Evolutionary conservation across 2,329 filamentous ascomycete species (phyloP), one percentile per base, ranked within the genome.

Genomic region (Aspergillus nomiae): DNA sequence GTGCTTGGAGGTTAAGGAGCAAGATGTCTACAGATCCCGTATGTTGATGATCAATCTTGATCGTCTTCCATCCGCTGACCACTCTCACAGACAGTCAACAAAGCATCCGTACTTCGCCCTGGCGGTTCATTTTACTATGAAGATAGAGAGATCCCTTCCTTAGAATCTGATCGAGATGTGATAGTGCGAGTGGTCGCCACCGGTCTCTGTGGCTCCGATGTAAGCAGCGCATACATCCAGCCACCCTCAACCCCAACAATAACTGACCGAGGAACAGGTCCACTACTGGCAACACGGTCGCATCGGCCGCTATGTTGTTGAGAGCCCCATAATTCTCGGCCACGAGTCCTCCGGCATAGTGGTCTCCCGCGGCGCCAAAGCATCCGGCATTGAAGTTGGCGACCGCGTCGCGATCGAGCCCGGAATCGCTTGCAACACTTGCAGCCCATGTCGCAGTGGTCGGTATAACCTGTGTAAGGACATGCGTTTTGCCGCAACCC

Each of bases 401-500:
- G 91, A 94, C 75, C 84, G 84, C 43, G 91, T 94, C 14, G 89
- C 89, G 2, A 87, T 92, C 76, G 90, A 93, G 78, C 89, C 90
- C 34, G 90, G 90, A 61, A 81, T 89, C 51, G 87, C 89, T 1
- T 92, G 90, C 76, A 85, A 87, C 41, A 85, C 86, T 67, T 97
- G 93, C 82, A 74, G 78, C 46, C 81, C 86, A 68, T 97, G 93
- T 81, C 89, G 91, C 67, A 83, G 85, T 53, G 93, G 93, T 58
- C 85, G 87, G 67, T 97, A 97, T 83, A 96, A 97, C 77, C 87
- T 97, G 30, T 97, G 94, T 80, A 83, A 86, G 1, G 85, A 90
- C 43, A 96, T 97, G 92, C 81, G 81, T 28, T 97, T 97, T 74
- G 93, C 94, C 45, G 93, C 94, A 0, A 97, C 93, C 12, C 94